These are phyloP conservation scores for Tricholoma bakamatsutake DNA, from an alignment of 768 basidiomycete species.

Conservation along the genomic window DNA sequence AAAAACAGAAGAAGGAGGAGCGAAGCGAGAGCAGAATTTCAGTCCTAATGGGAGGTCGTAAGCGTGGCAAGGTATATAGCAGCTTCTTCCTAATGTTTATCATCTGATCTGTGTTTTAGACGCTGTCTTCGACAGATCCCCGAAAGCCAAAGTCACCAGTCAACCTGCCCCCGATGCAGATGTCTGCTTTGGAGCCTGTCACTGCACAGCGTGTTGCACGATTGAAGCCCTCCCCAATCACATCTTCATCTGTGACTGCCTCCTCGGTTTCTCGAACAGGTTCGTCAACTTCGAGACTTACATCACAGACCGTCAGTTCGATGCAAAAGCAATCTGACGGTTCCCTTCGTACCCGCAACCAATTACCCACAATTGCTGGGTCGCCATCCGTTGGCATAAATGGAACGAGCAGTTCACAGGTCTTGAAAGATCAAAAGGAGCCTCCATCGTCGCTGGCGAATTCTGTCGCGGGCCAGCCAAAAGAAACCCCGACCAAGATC, in stretches of 20 bases:
- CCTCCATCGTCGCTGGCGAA: slow-evolving; percentile 49
- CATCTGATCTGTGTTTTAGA: slow-evolving; percentile 39
- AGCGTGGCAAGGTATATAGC: slow-evolving; percentile 76
- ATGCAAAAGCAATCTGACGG: slow-evolving; percentile 85
- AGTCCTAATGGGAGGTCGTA: slow-evolving; percentile 80
- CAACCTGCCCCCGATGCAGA: slow-evolving; percentile 85
- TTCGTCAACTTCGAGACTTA: slow-evolving; percentile 52
- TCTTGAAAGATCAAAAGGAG: slow-evolving; percentile 51
- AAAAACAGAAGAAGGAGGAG: slow-evolving; percentile 67
- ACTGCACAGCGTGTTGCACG: slow-evolving; percentile 85
- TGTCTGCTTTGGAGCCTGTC: slow-evolving; percentile 72
- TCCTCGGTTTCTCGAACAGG: slow-evolving; percentile 27
- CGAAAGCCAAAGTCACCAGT: slow-evolving; percentile 67
- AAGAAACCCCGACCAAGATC: slow-evolving; percentile 91
- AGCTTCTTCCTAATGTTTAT: slow-evolving; percentile 1
- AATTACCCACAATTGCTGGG: slow-evolving; percentile 88
- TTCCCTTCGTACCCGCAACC: slow-evolving; percentile 69
- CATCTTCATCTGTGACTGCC: slow-evolving; percentile 37
- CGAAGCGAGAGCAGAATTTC: slow-evolving; percentile 89
- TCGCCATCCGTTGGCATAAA: slow-evolving; percentile 81
- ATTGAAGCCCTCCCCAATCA: slow-evolving; percentile 54
- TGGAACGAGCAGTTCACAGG: slow-evolving; percentile 40
- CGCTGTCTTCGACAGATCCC: slow-evolving; percentile 75
- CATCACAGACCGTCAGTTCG: slow-evolving; percentile 80
- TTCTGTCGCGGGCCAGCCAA: slow-evolving; percentile 45